These are phyloP conservation scores for Meyerozyma athensensis DNA, from an alignment of 1,139 yeast species.

Conservation along the genomic window DNA sequence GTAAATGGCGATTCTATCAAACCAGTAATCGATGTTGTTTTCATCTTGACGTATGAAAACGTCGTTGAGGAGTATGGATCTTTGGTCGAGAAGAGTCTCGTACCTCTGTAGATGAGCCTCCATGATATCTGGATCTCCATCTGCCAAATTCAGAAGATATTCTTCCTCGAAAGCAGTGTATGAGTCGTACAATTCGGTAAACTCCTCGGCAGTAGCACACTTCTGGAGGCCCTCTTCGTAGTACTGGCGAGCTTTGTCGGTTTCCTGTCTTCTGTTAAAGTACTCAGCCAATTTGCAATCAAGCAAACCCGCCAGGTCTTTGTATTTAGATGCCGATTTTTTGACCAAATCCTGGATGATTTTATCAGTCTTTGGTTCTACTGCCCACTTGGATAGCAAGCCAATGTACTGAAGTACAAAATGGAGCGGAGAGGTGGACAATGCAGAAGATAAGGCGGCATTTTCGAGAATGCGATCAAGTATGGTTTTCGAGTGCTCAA, in stretches of 20 bases:
- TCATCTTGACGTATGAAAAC: constrained; percentile 59
- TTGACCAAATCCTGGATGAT: constrained; percentile 33
- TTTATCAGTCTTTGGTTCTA: constrained; percentile 1
- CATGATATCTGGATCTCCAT: constrained; percentile 14
- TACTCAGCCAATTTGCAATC: constrained; percentile 48
- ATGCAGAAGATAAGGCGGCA: constrained; percentile 11
- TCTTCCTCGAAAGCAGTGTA: constrained; percentile 61
- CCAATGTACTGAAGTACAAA: constrained; percentile 8
- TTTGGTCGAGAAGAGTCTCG: constrained; percentile 50
- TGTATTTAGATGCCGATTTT: constrained; percentile 30
- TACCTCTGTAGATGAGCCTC: constrained; percentile 43
- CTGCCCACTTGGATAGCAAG: constrained; percentile 2
- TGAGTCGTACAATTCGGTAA: constrained; percentile 59
- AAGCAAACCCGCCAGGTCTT: constrained; percentile 57
- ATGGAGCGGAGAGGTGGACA: constrained; percentile 9
- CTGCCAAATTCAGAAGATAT: constrained; percentile 32
- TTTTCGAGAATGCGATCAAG: constrained; percentile 12
- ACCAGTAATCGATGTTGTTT: constrained; percentile 66
- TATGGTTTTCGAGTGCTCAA: constrained; percentile 12
- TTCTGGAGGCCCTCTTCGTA: constrained; percentile 45
- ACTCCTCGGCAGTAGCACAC: constrained; percentile 56
- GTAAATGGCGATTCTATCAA: constrained; percentile 49
- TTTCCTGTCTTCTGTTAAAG: constrained; percentile 31
- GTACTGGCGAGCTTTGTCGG: constrained; percentile 41
- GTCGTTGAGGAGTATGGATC: constrained; percentile 60